phyloP scores from a whole-genome alignment of 371 early-diverging fungal species.

The Gilbertella persicaria region DNA sequence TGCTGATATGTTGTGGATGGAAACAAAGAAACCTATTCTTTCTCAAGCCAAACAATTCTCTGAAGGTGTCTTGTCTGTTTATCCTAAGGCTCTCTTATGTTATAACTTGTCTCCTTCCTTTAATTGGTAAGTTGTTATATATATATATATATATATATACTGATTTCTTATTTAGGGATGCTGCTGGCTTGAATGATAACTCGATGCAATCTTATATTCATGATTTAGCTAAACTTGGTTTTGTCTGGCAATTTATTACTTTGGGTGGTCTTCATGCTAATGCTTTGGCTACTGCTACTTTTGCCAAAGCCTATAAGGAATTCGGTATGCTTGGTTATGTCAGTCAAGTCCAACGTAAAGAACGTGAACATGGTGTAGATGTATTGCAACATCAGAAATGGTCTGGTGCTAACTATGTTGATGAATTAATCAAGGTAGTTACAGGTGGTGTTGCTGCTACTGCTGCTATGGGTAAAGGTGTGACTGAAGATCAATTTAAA shows the following conservation, averaged over 20 bases:
- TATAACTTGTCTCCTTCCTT: constrained; percentile 98
- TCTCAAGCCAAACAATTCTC: constrained; percentile 93
- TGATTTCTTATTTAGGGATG: constrained; percentile 44
- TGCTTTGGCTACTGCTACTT: constrained; percentile 76
- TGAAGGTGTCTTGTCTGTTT: constrained; percentile 67
- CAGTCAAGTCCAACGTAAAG: constrained; percentile 90
- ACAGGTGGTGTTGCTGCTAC: constrained; percentile 93
- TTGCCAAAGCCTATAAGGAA: constrained; percentile 87
- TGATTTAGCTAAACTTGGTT: constrained; percentile 90
- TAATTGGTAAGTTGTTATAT: constrained; percentile 82
- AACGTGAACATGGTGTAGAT: constrained; percentile 89
- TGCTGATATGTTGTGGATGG: constrained; percentile 97
- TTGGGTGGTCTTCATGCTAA: constrained; percentile 96
- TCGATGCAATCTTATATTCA: constrained; percentile 82
- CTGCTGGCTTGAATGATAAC: constrained; percentile 90
- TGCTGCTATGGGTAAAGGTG: constrained; percentile 95
- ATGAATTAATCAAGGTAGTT: constrained; percentile 89
- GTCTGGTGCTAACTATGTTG: constrained; percentile 96
- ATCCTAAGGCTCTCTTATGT: constrained; percentile 72
- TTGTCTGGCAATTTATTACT: constrained; percentile 98
- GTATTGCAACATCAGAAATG: constrained; percentile 96
- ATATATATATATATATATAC: neutral
- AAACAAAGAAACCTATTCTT: constrained; percentile 92
- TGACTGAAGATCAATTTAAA: constrained; percentile 80
- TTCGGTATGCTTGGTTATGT: constrained; percentile 97